Base-by-base conservation (phyloP, 768 basidiomycete genomes). In the Hypsizygus marmoreus region DNA sequence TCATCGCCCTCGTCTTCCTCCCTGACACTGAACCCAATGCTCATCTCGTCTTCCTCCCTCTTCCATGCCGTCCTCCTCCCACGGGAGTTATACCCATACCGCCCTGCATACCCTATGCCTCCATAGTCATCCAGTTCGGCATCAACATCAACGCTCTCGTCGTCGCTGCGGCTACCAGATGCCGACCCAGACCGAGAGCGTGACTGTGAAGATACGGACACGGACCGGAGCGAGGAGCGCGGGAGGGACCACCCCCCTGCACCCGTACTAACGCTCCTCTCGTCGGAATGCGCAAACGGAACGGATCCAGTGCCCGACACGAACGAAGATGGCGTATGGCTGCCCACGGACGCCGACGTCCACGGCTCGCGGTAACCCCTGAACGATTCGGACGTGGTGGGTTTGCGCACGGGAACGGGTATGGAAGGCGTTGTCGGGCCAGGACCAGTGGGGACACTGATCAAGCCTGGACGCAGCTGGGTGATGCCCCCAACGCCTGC, bases 391-490 rank as follows among this genome's bases (percentile, higher is more conserved):
- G 49, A 31, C 22, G 36, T 24, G 10, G 41, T 16, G 33, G 47
- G 19, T 35, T 40, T 51, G 25, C 29, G 62, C 52, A 66, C 62
- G 4, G 72, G 73, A 4, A 73, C 63, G 7, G 74, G 66, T 20
- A 64, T 59, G 10, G 71, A 63, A 22, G 59, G 51, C 6, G 64
- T 56, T 23, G 40, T 47, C 32, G 46, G 48, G 17, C 40, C 48
- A 25, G 44, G 32, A 24, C 43, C 51, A 19, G 64, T 72, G 5
- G 67, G 62, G 23, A 71, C 65, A 8, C 68, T 68, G 25, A 76
- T 53, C 8, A 86, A 61, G 8, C 83, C 82, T 14, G 85, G 84
- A 25, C 81, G 74, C 13, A 87, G 67, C 43, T 82, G 81, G 4
- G 81, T 81, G 31, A 82, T 70, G 10, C 72, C 72, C 20, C 67